Evolutionary conservation across 257 asterid species (phyloP).

Genomic region (Petrea volubilis): DNA sequence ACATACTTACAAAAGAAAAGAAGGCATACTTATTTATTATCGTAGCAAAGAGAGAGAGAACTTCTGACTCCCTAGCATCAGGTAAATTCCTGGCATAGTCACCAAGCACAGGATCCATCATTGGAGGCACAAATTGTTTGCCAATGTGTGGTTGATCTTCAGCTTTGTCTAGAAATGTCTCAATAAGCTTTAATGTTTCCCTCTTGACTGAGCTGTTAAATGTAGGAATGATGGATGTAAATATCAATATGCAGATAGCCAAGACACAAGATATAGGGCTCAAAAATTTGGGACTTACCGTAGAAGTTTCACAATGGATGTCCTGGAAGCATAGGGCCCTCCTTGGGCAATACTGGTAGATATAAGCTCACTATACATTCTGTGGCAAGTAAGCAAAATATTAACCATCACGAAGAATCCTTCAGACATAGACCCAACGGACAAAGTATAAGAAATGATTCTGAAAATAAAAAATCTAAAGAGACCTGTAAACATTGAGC

Average conservation of each 20-base stretch:
- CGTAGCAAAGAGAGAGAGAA: slow-evolving; percentile 94
- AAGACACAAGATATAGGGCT: background rate
- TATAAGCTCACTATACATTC: slow-evolving; percentile 98
- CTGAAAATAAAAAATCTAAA: slow-evolving; percentile 10
- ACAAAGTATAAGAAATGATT: background rate
- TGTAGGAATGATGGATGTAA: background rate
- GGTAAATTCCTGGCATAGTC: slow-evolving; percentile 96
- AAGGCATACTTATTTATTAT: slow-evolving; percentile 87
- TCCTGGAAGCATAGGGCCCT: slow-evolving; percentile 87
- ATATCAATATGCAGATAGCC: background rate
- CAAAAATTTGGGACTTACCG: slow-evolving; percentile 51
- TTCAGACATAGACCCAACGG: background rate
- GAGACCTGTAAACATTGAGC: slow-evolving; percentile 96
- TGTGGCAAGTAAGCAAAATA: slow-evolving; percentile 43
- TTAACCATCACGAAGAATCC: slow-evolving; percentile 11
- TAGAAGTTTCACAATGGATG: slow-evolving; percentile 89
- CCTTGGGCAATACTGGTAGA: slow-evolving; percentile 95
- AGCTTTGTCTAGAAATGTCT: slow-evolving; percentile 95
- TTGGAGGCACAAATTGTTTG: slow-evolving; percentile 92
- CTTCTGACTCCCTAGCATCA: slow-evolving; percentile 99
- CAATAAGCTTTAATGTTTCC: slow-evolving; percentile 93
- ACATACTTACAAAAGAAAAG: background rate
- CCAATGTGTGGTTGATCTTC: slow-evolving; percentile 93
- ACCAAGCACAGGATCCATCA: slow-evolving; percentile 98
- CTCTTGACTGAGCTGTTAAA: slow-evolving; percentile 89